phyloP scores from a whole-genome alignment of 768 basidiomycete genomes.

The Astraeus odoratus region DNA sequence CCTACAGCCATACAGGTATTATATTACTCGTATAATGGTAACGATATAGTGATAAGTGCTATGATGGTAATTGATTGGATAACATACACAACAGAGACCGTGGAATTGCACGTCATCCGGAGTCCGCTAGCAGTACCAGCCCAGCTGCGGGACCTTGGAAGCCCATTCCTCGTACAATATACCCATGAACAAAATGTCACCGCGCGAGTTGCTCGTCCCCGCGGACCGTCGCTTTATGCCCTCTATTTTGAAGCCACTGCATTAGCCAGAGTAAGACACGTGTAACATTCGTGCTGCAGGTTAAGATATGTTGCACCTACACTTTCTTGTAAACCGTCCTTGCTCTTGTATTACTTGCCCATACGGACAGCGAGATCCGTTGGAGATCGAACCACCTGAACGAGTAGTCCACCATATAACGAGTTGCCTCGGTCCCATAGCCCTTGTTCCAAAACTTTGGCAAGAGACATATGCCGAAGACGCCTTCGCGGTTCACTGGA shows the following conservation, averaged over 20 bases:
- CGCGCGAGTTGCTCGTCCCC: constrained; percentile 32
- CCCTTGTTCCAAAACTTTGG: constrained; percentile 33
- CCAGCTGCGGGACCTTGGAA: constrained; percentile 15
- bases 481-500: constrained; percentile 25
- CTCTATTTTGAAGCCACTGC: constrained; percentile 36
- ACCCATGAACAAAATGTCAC: constrained; percentile 33
- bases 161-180: constrained; percentile 36
- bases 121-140: background rate
- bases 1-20: too few species aligned
- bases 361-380: constrained; percentile 34
- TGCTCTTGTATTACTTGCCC: constrained; percentile 33
- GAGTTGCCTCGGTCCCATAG: constrained; percentile 35
- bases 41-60: too few species aligned
- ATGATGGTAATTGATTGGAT: too few species aligned
- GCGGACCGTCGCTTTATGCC: constrained; percentile 30
- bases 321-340: constrained; percentile 34
- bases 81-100: background rate
- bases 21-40: too few species aligned
- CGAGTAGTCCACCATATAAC: constrained; percentile 34
- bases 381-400: constrained; percentile 35
- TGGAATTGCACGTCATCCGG: background rate
- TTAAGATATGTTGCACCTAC: too few species aligned
- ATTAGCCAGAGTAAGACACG: constrained; percentile 2
- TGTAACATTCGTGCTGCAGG: too few species aligned
- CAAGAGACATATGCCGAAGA: constrained; percentile 25